These are phyloP conservation scores for Hordeum pubiflorum DNA, from an alignment of 202 grass and related monocot genomes.

Conservation along the genomic window DNA sequence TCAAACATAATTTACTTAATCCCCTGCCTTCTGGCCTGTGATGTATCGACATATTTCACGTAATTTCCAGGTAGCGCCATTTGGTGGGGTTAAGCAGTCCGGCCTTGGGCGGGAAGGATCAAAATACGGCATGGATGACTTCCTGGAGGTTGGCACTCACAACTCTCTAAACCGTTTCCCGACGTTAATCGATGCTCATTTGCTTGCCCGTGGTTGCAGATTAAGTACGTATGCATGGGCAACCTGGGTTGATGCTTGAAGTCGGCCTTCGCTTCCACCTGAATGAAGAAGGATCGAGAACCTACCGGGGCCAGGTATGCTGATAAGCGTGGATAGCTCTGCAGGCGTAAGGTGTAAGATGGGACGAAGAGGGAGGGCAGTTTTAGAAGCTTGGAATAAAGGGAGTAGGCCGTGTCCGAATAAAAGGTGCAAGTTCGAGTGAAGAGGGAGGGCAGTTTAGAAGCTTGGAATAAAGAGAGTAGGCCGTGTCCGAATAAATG, in stretches of 20 bases:
- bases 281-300: not conserved
- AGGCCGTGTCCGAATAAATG: slow-evolving; percentile 14
- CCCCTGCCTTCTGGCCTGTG: not conserved
- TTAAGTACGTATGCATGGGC: slow-evolving; percentile 95
- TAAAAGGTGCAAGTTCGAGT: not conserved
- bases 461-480: slow-evolving; percentile 13
- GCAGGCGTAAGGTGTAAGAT: not conserved
- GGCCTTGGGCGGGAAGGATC: slow-evolving; percentile 93
- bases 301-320: not conserved
- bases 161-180: not conserved
- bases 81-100: slow-evolving; percentile 88
- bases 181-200: not conserved
- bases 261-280: not conserved
- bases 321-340: not conserved
- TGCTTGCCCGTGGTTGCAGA: slow-evolving; percentile 34
- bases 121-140: slow-evolving; percentile 87
- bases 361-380: not conserved
- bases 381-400: slow-evolving; percentile 13
- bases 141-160: slow-evolving; percentile 60
- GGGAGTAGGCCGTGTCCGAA: slow-evolving; percentile 1
- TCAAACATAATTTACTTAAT: not conserved
- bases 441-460: not conserved
- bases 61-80: slow-evolving; percentile 65
- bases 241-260: slow-evolving; percentile 48
- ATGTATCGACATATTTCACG: not conserved